Evolutionary conservation across 2,329 filamentous ascomycete species (phyloP).

Genomic region (Geosmithia putterillii): DNA sequence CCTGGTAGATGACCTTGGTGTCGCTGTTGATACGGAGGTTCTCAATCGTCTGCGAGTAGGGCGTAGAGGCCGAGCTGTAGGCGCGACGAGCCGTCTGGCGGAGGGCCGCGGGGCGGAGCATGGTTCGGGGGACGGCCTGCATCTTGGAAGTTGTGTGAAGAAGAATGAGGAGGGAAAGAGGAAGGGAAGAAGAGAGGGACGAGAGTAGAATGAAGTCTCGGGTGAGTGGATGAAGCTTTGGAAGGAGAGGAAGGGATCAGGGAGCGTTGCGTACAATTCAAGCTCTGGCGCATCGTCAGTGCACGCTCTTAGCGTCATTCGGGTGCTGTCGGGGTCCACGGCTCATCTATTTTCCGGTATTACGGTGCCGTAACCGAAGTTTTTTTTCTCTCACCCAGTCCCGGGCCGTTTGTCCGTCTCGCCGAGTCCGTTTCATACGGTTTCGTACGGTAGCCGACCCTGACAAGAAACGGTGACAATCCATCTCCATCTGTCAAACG

Average conservation of each 20-base stretch:
- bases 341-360: slow-evolving; percentile 5
- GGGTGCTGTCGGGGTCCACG: slow-evolving; percentile 4
- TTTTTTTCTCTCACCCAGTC: background rate
- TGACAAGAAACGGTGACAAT: background rate
- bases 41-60: slow-evolving; percentile 60
- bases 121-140: slow-evolving; percentile 69
- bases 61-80: slow-evolving; percentile 58
- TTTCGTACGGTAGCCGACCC: background rate
- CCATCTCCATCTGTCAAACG: no score
- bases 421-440: background rate
- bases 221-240: background rate
- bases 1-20: slow-evolving; percentile 93
- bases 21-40: slow-evolving; percentile 90
- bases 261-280: background rate
- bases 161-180: slow-evolving; percentile 4
- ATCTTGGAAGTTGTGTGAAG: slow-evolving; percentile 36
- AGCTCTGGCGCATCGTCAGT: background rate
- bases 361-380: background rate
- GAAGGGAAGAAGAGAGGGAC: background rate
- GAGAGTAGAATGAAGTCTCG: background rate
- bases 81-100: slow-evolving; percentile 53
- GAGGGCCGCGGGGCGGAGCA: slow-evolving; percentile 57
- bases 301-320: background rate
- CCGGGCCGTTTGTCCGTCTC: background rate
- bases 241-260: background rate